These are phyloP conservation scores for Strobilomyces confusus DNA, from an alignment of 768 basidiomycete species.

Conservation along the genomic window DNA sequence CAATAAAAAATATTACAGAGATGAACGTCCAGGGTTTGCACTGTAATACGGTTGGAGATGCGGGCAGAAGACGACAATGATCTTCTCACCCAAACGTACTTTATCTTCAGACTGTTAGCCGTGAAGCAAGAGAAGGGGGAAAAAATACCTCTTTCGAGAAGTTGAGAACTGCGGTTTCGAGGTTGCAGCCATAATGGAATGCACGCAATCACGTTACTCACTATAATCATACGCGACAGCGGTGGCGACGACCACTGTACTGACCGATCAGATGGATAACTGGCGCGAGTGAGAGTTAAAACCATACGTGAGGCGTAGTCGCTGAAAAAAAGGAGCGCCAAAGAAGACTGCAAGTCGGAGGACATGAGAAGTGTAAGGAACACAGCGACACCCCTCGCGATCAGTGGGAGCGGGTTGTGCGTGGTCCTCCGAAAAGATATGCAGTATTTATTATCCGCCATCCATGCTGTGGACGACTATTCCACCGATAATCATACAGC, in stretches of 20 bases:
- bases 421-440: background rate
- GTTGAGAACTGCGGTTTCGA: background rate
- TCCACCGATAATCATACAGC: background rate
- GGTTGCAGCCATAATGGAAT: background rate
- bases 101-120: background rate
- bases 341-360: background rate
- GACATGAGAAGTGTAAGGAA: background rate
- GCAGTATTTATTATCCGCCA: background rate
- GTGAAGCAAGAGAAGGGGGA: background rate
- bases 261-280: background rate
- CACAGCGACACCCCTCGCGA: background rate
- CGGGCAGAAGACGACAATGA: background rate
- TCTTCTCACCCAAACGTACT: background rate
- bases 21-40: background rate
- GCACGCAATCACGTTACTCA: background rate
- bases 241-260: background rate
- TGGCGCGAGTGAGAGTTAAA: no score
- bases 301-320: background rate
- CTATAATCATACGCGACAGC: slow-evolving; percentile 1
- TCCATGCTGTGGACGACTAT: background rate
- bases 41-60: background rate
- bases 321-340: background rate
- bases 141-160: background rate
- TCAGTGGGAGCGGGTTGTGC: background rate
- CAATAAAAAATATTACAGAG: background rate